Conservation (phyloP, 192 early-diverging fungal species). For the Haplosporangium gracile region DNA sequence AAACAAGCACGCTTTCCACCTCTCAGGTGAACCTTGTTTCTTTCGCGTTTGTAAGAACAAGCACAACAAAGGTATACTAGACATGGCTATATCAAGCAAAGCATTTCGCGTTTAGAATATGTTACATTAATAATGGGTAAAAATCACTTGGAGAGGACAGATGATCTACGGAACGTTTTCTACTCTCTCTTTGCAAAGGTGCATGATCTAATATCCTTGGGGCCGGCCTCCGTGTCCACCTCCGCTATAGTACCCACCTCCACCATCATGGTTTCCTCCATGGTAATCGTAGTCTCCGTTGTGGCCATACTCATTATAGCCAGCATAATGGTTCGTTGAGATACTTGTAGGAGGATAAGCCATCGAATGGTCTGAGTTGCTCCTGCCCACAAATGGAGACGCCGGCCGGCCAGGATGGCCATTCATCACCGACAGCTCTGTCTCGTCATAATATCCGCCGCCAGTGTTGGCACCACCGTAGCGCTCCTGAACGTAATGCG, state of each 20-base stretch:
- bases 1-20: too few relatives aligned
- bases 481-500: constrained; percentile 45
- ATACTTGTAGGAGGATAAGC: constrained; percentile 22
- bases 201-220: constrained; percentile 7
- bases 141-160: background rate
- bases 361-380: constrained; percentile 8
- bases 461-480: constrained; percentile 36
- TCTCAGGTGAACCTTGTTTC: too few relatives aligned
- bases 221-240: constrained; percentile 14
- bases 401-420: constrained; percentile 14
- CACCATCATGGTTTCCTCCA: constrained; percentile 16
- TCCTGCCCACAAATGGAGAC: constrained; percentile 2
- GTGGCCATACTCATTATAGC: constrained; percentile 39
- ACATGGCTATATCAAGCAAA: background rate
- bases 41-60: too few relatives aligned
- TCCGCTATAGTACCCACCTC: constrained; percentile 23
- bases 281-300: constrained; percentile 17
- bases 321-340: constrained; percentile 34
- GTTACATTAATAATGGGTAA: background rate
- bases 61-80: too few relatives aligned
- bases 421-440: constrained; percentile 45
- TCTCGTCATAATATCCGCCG: constrained; percentile 47
- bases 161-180: background rate
- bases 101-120: background rate
- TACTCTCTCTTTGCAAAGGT: background rate